phyloP scores from a whole-genome alignment of 108 stramenopile genomes.

The Skeletonema potamos region DNA sequence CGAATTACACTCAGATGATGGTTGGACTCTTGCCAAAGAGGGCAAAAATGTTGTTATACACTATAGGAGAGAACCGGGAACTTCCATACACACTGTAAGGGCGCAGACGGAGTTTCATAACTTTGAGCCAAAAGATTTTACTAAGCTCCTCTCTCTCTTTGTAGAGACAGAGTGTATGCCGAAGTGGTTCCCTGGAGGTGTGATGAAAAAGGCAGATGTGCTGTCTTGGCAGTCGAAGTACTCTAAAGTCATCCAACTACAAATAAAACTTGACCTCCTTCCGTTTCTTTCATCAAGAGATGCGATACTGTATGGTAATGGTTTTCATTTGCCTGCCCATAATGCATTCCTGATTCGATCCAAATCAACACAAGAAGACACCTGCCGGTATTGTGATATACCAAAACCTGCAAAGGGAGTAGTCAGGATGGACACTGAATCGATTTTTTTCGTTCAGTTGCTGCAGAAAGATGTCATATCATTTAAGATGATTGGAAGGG shows the following conservation, averaged over 20 bases:
- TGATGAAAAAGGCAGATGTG: slow-evolving; percentile 17
- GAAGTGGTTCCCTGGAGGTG: slow-evolving; percentile 13
- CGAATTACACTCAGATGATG: slow-evolving; percentile 22
- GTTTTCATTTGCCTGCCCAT: slow-evolving; percentile 23
- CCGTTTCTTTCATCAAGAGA: slow-evolving; percentile 18
- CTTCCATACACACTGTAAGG: slow-evolving; percentile 8
- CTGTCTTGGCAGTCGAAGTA: slow-evolving; percentile 27
- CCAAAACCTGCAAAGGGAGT: slow-evolving; percentile 9
- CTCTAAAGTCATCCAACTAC: slow-evolving; percentile 16
- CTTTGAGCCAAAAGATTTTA: slow-evolving; percentile 25
- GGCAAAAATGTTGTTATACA: slow-evolving; percentile 19
- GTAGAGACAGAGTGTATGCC: slow-evolving; percentile 14
- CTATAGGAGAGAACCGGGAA: slow-evolving; percentile 16
- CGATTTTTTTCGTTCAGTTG: slow-evolving; percentile 17
- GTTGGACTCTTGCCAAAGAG: slow-evolving; percentile 24
- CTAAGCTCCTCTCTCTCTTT: slow-evolving; percentile 14
- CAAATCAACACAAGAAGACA: slow-evolving; percentile 11
- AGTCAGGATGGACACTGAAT: slow-evolving; percentile 22
- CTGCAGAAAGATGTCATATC: slow-evolving; percentile 13
- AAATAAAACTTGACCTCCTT: slow-evolving; percentile 1
- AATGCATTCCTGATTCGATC: slow-evolving; percentile 34
- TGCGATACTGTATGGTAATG: slow-evolving; percentile 20
- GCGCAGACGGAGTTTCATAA: slow-evolving; percentile 8
- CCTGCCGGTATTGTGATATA: slow-evolving; percentile 18
- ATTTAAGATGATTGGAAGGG: slow-evolving; percentile 24